Evolutionary conservation across 805 yeast species (phyloP), one percentile per base, ranked within the genome.

Genomic region (Crinitomyces ghanaensis): DNA sequence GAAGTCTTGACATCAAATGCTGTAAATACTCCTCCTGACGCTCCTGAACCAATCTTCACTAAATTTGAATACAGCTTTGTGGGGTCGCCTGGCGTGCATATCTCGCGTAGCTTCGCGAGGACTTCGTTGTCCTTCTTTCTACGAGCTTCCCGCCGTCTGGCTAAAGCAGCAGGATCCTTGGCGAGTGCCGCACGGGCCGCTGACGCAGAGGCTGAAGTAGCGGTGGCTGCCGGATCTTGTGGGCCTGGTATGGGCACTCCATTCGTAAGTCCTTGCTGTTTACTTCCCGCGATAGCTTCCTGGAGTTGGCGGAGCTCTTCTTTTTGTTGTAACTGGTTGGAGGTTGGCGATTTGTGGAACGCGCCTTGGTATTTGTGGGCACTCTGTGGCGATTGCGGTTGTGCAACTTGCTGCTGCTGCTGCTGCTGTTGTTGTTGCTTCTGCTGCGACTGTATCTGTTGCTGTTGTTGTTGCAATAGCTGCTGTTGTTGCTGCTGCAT

Each of bases 41-140:
- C 99, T 49, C 99, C 99, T 60, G 91, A 97, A 12, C 99, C 99
- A 31, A 63, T 57, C 46, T 60, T 59, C 13, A 53, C 38, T 39
- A 60, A 64, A 49, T 74, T 76, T 28, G 65, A 62, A 56, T 82
- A 91, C 31, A 70, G 53, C 34, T 63, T 63, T 20, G 74, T 70
- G 8, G 98, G 98, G 57, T 91, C 93, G 5, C 86, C 91, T 20
- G 72, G 74, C 2, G 84, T 68, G 49, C 95, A 88, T 30, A 86
- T 86, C 25, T 74, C 72, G 36, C 70, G 65, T 31, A 91, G 63
- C 46, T 74, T 79, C 29, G 72, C 70, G 43, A 82, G 68, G 11
- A 82, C 75, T 48, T 80, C 82, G 32, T 68, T 73, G 45, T 82
- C 84, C 48, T 71, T 70, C 37, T 72, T 70, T 41, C 72, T 76